phyloP scores from a whole-genome alignment of 2,329 filamentous ascomycete genomes.

The Sporothrix brunneoviolacea region DNA sequence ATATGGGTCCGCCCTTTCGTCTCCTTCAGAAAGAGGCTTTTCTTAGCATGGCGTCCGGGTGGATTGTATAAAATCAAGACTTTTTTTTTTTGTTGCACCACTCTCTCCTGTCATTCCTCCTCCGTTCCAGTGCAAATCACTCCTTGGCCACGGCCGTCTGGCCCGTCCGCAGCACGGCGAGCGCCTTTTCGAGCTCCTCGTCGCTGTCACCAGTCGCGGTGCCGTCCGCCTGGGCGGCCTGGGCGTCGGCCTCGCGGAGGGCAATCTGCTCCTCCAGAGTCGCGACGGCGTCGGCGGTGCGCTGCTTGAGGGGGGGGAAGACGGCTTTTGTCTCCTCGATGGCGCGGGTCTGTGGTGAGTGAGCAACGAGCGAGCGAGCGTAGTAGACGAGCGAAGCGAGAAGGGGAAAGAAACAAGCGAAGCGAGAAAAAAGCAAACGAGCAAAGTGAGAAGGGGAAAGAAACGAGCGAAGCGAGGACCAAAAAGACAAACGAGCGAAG shows the following conservation, averaged over 20 bases:
- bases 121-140: background rate
- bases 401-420: background rate
- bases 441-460: background rate
- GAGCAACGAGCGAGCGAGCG: background rate
- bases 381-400: background rate
- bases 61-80: background rate
- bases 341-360: conserved; percentile 61
- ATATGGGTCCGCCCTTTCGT: too few relatives aligned
- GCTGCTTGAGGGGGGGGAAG: conserved; percentile 63
- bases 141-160: conserved; percentile 33
- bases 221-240: background rate
- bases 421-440: background rate
- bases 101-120: too few relatives aligned
- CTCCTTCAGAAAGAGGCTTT: background rate
- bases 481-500: background rate
- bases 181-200: conserved; percentile 50
- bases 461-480: too few relatives aligned
- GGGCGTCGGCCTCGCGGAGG: conserved; percentile 43
- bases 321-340: conserved; percentile 84
- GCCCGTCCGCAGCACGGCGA: conserved; percentile 44
- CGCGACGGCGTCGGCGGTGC: conserved; percentile 63
- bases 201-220: conserved; percentile 30
- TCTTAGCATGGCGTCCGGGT: background rate
- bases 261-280: conserved; percentile 74
- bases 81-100: background rate